Evolutionary conservation across 2,329 filamentous ascomycete species (phyloP), one percentile per base, ranked within the genome.

Genomic region (Penicillium sp.): DNA sequence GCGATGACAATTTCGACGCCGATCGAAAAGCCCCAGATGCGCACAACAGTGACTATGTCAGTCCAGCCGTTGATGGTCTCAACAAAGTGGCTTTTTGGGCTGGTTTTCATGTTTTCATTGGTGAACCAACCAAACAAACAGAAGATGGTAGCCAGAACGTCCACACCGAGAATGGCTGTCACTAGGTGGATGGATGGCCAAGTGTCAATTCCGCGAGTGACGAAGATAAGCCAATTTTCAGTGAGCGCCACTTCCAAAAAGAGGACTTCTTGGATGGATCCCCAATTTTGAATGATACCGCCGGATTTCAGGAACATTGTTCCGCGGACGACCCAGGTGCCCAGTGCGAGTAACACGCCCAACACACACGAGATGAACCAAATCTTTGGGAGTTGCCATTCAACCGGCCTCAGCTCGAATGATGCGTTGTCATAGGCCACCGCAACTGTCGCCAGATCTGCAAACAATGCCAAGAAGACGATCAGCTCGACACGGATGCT

Each of bases 161-260:
- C 86, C 58, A 90, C 86, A 62, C 80, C 81, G 47, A 87, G 72
- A 65, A 89, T 89, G 49, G 86, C 86, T 33, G 72, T 74, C 47
- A 89, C 77, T 22, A 90, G 76, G 65, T 88, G 85, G 77, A 84
- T 84, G 0, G 85, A 88, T 41, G 86, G 86, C 76, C 81, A 85
- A 5, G 86, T 89, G 65, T 83, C 78, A 54, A 80, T 82, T 54
- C 87, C 89, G 78, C 89, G 88, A 57, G 89, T 95, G 73, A 95
- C 92, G 78, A 95, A 95, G 72, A 95, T 95, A 43, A 95, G 83
- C 90, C 89, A 95, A 77, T 95, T 95, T 80, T 95, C 89, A 53
- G 89, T 92, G 47, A 95, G 82, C 7, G 88, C 91, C 68, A 95
- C 87, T 76, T 95, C 84, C 37, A 95, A 82, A 82, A 95, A 95